Conservation (phyloP, 2,329 filamentous ascomycete genomes). For the Penicillium hesseltinei region DNA sequence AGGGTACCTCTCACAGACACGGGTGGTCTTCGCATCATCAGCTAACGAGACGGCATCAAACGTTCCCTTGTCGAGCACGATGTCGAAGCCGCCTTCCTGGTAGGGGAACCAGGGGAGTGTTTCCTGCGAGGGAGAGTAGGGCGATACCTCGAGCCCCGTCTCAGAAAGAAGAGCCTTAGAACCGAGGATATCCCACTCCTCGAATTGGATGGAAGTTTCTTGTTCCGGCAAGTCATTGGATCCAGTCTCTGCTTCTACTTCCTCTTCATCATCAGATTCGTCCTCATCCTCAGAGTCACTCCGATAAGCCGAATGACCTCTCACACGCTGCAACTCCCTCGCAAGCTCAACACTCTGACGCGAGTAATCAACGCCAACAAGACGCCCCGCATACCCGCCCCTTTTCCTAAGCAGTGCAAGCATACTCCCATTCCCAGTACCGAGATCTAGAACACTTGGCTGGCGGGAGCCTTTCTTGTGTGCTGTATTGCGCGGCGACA, state of each 20-base stretch:
- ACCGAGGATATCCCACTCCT: constrained; percentile 64
- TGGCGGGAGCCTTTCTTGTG: constrained; percentile 9
- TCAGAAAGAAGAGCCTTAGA: constrained; percentile 31
- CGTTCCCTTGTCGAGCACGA: constrained; percentile 96
- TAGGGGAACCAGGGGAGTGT: constrained; percentile 41
- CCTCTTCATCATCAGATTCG: constrained; percentile 54
- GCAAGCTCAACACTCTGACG: constrained; percentile 72
- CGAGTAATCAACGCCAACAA: constrained; percentile 90
- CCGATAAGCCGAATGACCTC: constrained; percentile 37
- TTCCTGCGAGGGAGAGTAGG: not conserved
- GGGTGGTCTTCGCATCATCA: constrained; percentile 37
- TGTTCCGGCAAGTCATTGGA: not conserved
- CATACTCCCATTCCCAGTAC: constrained; percentile 90
- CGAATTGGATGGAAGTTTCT: constrained; percentile 46
- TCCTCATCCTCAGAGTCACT: constrained; percentile 32
- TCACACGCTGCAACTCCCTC: constrained; percentile 54
- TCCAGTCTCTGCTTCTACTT: constrained; percentile 13
- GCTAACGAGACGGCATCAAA: constrained; percentile 89
- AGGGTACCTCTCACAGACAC: constrained; percentile 73
- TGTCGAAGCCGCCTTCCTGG: constrained; percentile 66
- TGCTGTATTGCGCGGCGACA: constrained; percentile 39
- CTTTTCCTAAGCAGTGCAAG: constrained; percentile 74
- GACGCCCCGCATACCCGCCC: constrained; percentile 62
- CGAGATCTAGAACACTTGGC: constrained; percentile 71
- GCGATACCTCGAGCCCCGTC: constrained; percentile 32